Conservation (phyloP, 805 yeast species). For the Saccharomycopsis oosterbeekiorum region DNA sequence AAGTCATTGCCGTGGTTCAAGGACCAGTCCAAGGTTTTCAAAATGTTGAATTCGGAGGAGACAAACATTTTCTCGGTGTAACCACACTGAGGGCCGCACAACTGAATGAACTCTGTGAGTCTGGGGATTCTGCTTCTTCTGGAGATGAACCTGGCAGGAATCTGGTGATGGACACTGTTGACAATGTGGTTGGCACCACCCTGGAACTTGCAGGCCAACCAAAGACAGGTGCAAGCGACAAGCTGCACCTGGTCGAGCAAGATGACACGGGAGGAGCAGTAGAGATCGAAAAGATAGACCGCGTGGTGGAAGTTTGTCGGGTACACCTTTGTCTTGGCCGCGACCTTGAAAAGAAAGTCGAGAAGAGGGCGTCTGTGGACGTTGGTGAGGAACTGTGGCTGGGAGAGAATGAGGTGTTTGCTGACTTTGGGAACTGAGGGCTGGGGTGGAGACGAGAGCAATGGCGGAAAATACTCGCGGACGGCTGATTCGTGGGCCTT, state of each 20-base stretch:
- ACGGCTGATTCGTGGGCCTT: constrained; percentile 35
- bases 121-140: constrained; percentile 70
- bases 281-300: constrained; percentile 75
- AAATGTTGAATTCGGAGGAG: constrained; percentile 72
- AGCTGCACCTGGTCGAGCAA: constrained; percentile 79
- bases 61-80: constrained; percentile 48
- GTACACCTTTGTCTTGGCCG: constrained; percentile 52
- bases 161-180: constrained; percentile 37
- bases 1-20: constrained; percentile 48
- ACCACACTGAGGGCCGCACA: constrained; percentile 54
- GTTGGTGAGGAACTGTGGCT: constrained; percentile 30
- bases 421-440: constrained; percentile 78
- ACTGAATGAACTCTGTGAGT: constrained; percentile 55
- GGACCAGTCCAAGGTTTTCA: constrained; percentile 63
- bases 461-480: constrained; percentile 34
- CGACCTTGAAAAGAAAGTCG: constrained; percentile 68
- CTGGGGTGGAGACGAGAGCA: constrained; percentile 39
- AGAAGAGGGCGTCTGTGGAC: constrained; percentile 58
- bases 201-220: constrained; percentile 81
- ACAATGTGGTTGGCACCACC: constrained; percentile 66
- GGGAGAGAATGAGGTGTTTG: constrained; percentile 18
- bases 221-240: constrained; percentile 82
- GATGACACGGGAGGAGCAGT: constrained; percentile 80
- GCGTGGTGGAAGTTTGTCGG: constrained; percentile 59
- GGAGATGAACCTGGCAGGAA: constrained; percentile 54